Conservation (phyloP, 2,329 filamentous ascomycete genomes). For the Xylaria sp. region DNA sequence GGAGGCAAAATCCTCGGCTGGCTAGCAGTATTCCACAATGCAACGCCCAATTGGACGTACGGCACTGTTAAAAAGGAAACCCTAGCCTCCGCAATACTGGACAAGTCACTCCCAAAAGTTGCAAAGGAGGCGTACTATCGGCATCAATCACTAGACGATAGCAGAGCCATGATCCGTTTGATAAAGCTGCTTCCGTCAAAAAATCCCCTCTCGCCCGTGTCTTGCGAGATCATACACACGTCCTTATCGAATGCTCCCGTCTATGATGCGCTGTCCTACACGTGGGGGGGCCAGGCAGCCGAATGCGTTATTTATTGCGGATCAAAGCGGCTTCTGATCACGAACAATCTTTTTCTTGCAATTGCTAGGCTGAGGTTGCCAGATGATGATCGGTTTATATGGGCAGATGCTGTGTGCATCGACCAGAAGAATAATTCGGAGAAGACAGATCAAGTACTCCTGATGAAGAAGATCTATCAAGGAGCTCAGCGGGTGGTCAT, state of each 20-base stretch:
- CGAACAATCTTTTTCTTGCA: conserved; percentile 4
- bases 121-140: not conserved
- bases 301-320: not conserved
- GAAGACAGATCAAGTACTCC: not conserved
- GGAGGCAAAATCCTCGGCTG: not conserved
- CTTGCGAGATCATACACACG: not conserved
- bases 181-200: not conserved
- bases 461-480: not conserved
- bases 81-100: not conserved
- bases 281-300: not conserved
- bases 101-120: not conserved
- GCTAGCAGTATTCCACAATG: not conserved
- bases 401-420: conserved; percentile 2
- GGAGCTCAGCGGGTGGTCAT: not conserved
- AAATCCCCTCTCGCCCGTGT: not conserved
- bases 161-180: not conserved
- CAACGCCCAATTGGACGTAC: not conserved
- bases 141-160: not conserved
- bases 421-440: not conserved
- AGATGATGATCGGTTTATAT: not conserved
- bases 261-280: not conserved
- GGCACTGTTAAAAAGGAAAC: not conserved
- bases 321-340: not conserved
- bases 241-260: not conserved
- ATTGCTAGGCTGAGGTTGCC: not conserved